Evolutionary conservation across 208 protist species (phyloP), one percentile per base, ranked within the genome.

Genomic region (Borovskyia barvae): DNA sequence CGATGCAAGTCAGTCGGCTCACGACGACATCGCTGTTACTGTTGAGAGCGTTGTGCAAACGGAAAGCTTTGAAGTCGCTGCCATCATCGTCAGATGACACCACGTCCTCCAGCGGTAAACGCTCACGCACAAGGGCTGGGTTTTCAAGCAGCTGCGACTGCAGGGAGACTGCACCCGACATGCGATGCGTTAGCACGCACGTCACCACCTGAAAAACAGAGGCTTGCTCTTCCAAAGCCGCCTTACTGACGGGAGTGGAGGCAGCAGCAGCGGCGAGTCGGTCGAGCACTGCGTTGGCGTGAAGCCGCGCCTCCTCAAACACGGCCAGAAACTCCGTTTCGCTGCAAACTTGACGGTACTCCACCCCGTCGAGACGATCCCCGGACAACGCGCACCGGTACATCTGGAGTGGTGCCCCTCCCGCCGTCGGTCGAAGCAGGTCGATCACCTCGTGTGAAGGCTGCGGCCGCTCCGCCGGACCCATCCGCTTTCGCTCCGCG

Each of bases 151-250:
- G 43, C 54, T 61, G 59, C 25, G 46, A 33, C 25, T 49, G 35
- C 33, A 58, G 47, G 20, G 52, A 37, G n/a, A 77, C 29, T n/a
- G 53, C 47, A 14, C 65, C 69, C 14, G 43, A 39, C 59, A 73
- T 81, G 39, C 46, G 53, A 49, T 73, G 58, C 19, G 46, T 72
- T 52, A 70, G 51, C 19, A 75, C 58, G 30, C 64, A 73, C n/a
- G 70, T 75, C 35, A 66, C 43, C 17, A 82, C 66, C 22, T 64
- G 52, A 11, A 75, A 48, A 20, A 77, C 46, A n/a, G 63, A 72
- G 0, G 14, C 51, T 2, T 37, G 26, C 28, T 72, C 72, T n/a
- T 43, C 46, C 15, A 45, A 46, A 4, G 63, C 19, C 1, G 9
- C 51, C 20, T 48, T 54, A 32, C 65, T 33, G 3, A 57, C 40